These are phyloP conservation scores for Xanthoceras sorbifolium DNA, from an alignment of 345 rosid genomes.

Conservation along the genomic window DNA sequence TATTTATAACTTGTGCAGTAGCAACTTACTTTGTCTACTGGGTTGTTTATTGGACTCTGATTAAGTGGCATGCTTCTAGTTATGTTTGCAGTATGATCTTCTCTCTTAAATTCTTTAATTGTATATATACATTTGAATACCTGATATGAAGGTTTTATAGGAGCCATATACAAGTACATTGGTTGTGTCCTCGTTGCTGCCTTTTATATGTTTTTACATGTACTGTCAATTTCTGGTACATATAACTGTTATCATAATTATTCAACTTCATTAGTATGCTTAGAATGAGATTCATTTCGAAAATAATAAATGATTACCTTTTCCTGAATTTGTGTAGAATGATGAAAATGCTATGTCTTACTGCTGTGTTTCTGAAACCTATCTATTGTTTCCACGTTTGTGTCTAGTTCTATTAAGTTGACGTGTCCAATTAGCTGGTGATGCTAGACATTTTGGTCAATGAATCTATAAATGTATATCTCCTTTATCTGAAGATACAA, in stretches of 20 bases:
- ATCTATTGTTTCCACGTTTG: no score
- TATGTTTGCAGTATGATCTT: not conserved
- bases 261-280: no score
- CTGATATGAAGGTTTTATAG: not conserved
- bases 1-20: slow-evolving; percentile 7
- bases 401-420: no score
- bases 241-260: no score
- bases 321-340: not conserved
- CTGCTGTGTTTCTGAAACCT: not conserved
- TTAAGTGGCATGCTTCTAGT: not conserved
- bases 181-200: not conserved
- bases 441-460: no score
- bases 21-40: not conserved
- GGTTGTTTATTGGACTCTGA: not conserved
- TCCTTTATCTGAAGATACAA: no score
- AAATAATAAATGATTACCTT: not conserved
- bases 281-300: not conserved
- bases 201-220: not conserved
- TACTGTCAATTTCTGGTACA: no score
- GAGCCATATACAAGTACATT: not conserved
- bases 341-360: not conserved
- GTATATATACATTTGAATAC: not conserved
- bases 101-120: not conserved
- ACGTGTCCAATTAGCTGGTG: no score
- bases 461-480: no score